Percentiles rank a stretch among this genome's conserved stretches.
Evolutionary conservation across 257 asterid species (phyloP).

Genomic region (Plectranthus barbatus): DNA sequence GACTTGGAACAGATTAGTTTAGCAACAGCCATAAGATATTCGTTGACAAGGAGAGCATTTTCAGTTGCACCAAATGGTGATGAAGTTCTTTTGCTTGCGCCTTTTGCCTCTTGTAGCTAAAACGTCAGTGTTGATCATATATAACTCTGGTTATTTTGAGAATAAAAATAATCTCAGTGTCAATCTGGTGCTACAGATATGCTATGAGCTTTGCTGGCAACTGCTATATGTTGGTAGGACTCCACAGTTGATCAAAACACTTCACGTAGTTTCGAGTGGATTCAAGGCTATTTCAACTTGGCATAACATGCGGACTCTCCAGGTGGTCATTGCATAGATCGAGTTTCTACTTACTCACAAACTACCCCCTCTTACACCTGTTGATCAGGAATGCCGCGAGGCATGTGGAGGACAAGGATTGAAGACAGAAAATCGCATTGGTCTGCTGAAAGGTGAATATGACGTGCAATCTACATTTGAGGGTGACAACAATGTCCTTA

Average conservation of each 20-base stretch:
- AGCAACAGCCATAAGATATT: slow-evolving; percentile 76
- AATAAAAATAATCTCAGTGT: too few relatives aligned
- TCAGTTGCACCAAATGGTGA: slow-evolving; percentile 51
- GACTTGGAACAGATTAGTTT: slow-evolving; percentile 51
- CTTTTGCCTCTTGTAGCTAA: slow-evolving; percentile 94
- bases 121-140: slow-evolving; percentile 73
- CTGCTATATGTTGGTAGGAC: slow-evolving; percentile 62
- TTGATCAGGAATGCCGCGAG: slow-evolving; percentile 85
- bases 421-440: slow-evolving; percentile 89
- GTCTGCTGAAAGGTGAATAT: slow-evolving; percentile 82
- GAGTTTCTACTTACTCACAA: background rate
- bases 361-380: slow-evolving; percentile 14
- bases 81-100: slow-evolving; percentile 89
- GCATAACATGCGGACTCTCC: slow-evolving; percentile 98
- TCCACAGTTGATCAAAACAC: slow-evolving; percentile 64
- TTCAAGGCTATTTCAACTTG: slow-evolving; percentile 78
- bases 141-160: too few relatives aligned
- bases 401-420: slow-evolving; percentile 98
- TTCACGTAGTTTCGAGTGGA: slow-evolving; percentile 91
- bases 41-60: slow-evolving; percentile 89
- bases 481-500: slow-evolving; percentile 95
- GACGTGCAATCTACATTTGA: slow-evolving; percentile 97
- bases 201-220: slow-evolving; percentile 84
- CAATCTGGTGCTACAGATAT: slow-evolving; percentile 48
- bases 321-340: slow-evolving; percentile 34